Evolutionary conservation across 306 rosid genomes (phyloP), one percentile per base, ranked within the genome.

Genomic region (Albizia julibrissin): DNA sequence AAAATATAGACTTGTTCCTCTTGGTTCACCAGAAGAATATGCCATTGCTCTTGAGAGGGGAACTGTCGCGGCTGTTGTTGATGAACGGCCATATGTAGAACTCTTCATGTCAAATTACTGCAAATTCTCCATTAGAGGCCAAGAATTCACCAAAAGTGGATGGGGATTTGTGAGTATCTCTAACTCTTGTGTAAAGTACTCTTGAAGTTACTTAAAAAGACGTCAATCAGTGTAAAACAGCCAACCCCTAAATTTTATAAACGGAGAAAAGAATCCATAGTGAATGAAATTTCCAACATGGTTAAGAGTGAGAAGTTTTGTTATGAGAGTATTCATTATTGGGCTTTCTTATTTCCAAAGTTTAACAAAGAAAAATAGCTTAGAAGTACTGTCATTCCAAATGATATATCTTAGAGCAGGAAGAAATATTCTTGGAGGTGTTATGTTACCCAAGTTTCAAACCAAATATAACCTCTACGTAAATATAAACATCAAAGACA

Each of bases 91-190:
- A 61, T 61, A 61, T 61, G 31, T 61, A 24, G 67, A 61, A 24
- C 67, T 61, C 33, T 61, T 61, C 67, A 61, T 61, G 67, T 24
- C 67, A 61, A 12, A 61, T 26, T 33, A 61, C 67, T 61, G 67
- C 67, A 26, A 61, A 24, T 61, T 61, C 34, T 61, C 67, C 34
- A 26, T 61, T 61, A 61, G 67, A 61, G 67, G 67, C 67, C 67
- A 61, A 11, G 67, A 61, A 2, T 61, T 61, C 67, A 61, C 67
- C 67, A 61, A 61, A 61, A 61, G 67, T 61, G 67, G 67, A 61
- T 61, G 67, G 67, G 67, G 67, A 61, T 61, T 61, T 61, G 67
- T 61, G 67, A 61, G 67, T 61, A 26, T 26, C 29, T n/a, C 64
- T 58, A 9, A 11, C 33, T 24, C 31, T 59, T 59, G 16, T 4